Conservation (phyloP, 2,329 filamentous ascomycete species). For the Furcasterigmium sp. region DNA sequence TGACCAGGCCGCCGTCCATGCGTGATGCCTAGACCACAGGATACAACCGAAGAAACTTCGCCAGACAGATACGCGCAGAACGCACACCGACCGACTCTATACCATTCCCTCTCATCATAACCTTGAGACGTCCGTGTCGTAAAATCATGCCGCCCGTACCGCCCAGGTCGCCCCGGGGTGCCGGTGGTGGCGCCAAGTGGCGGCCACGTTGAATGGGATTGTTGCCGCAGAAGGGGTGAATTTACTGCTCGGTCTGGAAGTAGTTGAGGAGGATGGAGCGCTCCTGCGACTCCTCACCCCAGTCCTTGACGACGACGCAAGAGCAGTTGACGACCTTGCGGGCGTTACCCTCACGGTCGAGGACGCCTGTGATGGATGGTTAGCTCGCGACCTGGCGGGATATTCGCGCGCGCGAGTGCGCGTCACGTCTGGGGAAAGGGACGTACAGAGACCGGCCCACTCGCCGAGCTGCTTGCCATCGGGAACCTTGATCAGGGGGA, state of each 20-base stretch:
- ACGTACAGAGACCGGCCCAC: constrained; percentile 99
- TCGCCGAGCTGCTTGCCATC: constrained; percentile 99
- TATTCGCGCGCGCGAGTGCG: neutral
- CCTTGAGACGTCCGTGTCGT: neutral
- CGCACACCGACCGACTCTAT: constrained; percentile 31
- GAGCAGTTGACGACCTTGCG: constrained; percentile 99
- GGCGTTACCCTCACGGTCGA: constrained; percentile 98
- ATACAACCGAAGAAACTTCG: constrained; percentile 31
- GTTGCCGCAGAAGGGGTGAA: neutral
- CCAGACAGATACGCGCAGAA: constrained; percentile 19
- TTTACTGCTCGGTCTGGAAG: constrained; percentile 89
- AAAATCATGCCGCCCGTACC: neutral
- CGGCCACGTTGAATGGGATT: neutral
- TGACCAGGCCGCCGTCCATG: constrained; percentile 30
- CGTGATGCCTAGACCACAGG: constrained; percentile 42
- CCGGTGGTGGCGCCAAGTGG: neutral
- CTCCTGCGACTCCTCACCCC: constrained; percentile 99
- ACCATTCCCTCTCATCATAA: constrained; percentile 12
- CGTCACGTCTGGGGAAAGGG: constrained; percentile 3
- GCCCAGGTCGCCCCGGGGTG: neutral
- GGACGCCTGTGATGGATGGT: constrained; percentile 62
- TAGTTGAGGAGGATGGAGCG: constrained; percentile 99
- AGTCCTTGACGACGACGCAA: constrained; percentile 99
- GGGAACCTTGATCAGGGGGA: constrained; percentile 98
- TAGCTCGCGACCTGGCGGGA: neutral